Evolutionary conservation across 371 early-diverging fungal genomes (phyloP), one percentile per base, ranked within the genome.

Genomic region (Amoeboradix gromovi): DNA sequence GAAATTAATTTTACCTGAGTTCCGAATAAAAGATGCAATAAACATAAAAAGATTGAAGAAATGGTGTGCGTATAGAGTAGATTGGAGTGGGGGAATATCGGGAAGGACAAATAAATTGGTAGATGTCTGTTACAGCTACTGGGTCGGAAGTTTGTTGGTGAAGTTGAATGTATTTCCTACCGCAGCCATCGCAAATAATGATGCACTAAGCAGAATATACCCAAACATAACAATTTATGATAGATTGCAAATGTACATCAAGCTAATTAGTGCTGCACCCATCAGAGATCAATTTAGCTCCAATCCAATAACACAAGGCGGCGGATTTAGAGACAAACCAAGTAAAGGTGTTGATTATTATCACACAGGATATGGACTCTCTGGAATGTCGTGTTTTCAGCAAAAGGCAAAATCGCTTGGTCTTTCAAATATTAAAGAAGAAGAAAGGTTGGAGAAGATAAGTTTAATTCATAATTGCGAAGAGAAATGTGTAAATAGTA

Each of bases 61-160:
- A 69, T 96, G 94, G 94, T 80, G 86, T 31, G 74, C 75, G 12
- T 76, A 74, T 12, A 78, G 91, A 48, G 71, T 31, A 96, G 96
- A 75, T 86, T 94, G 89, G 73, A 73, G 22, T 70, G 94, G 95
- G 30, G 98, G 98, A 17, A 95, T 94, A 71, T 89, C 87, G 70
- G 98, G 98, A 17, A 80, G 98, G 66, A 87, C 91, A 0, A 95
- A 98, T 77, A 98, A 98, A 74, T 79, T 94, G 0, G 95, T 94
- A 0, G 98, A 98, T 76, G 94, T 93, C 0, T 98, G 98, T 74
- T 98, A 98, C 75, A 87, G 92, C 0, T 92, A 90, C 75, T 98
- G 98, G 98, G 83, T 88, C 29, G 94, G 92, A 22, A 94, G 87
- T 0, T 79, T 84, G 29, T 88, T 88, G 31, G 86, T 90, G 0